Percentiles rank a stretch among this genome's conserved stretches.
phyloP scores from a whole-genome alignment of 73 alveolate species.

The Diophrys appendiculata region DNA sequence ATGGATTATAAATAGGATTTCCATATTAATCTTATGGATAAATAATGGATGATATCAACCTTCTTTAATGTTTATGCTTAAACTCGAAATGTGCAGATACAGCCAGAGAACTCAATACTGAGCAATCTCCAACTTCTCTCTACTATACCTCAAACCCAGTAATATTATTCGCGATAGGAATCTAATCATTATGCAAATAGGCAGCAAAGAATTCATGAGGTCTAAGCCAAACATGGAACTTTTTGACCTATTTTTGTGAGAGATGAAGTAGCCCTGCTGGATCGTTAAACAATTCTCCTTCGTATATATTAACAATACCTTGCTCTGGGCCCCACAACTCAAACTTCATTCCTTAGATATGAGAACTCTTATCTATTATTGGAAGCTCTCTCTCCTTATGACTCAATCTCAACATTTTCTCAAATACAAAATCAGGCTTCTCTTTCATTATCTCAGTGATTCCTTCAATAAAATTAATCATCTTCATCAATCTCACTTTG shows the following conservation, averaged over 20 bases:
- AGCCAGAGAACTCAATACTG: constrained; percentile 57
- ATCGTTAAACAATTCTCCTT: constrained; percentile 40
- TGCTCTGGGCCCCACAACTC: constrained; percentile 48
- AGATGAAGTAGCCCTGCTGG: constrained; percentile 63
- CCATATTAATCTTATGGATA: constrained; percentile 50
- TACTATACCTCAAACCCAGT: constrained; percentile 63
- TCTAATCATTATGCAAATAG: constrained; percentile 16
- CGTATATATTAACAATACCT: constrained; percentile 45
- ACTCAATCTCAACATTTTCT: not conserved
- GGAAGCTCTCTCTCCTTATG: constrained; percentile 30
- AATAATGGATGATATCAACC: constrained; percentile 43
- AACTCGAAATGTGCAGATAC: constrained; percentile 66
- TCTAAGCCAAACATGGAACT: constrained; percentile 37
- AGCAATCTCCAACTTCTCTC: constrained; percentile 63
- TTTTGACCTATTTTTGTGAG: constrained; percentile 34
- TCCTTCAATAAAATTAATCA: constrained; percentile 33
- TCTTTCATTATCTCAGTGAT: not conserved
- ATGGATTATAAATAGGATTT: constrained; percentile 59
- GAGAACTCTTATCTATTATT: constrained; percentile 44
- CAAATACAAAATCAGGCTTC: not conserved
- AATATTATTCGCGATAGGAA: constrained; percentile 41
- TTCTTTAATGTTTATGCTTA: constrained; percentile 29
- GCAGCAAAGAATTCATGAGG: constrained; percentile 41
- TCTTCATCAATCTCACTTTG: constrained; percentile 12
- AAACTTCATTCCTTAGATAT: constrained; percentile 44